Base-by-base conservation (phyloP, 768 basidiomycete species). In the Arthromyces matolae region DNA sequence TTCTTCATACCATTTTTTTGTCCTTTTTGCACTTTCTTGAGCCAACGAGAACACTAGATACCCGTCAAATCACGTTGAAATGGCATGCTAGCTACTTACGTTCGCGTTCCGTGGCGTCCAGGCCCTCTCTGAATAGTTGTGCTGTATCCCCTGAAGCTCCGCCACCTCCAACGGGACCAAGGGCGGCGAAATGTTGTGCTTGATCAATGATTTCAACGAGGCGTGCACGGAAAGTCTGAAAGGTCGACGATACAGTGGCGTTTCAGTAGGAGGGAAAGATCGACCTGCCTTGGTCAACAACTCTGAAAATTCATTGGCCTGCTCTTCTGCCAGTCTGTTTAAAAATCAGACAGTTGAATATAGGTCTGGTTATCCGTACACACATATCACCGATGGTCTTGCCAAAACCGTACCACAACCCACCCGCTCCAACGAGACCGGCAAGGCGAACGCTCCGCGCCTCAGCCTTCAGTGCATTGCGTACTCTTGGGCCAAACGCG, bases 361-460 rank as follows among this genome's bases (percentile, higher is more conserved):
- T n/a, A 39, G 29, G 32, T 29, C 14, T 9, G 8, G 40, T 23
- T 40, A 27, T 22, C 12, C 27, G 8, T 10, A 57, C 58, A 60
- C 60, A 91, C 92, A 95, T 80, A 45, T 85, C 84, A 72, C 85
- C 86, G 50, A 95, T 82, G 53, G 83, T 81, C 63, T 84, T 84
- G 12, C 93, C 93, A 64, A 93, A 93, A 3, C 85, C 86, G 64
- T 96, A 97, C 93, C 94, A 97, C 57, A 83, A 68, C 2, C 91
- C 89, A 2, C 89, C 89, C 9, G 85, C 83, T 7, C 93, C 94
- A 8, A 95, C 91, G 7, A 94, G 80, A 35, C 76, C 78, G 8
- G 89, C 81, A 5, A 97, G 74, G 51, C 81, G 84, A 44, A 97
- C 93, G 55, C 87, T 90, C 18, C 81, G 79, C 8, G 94, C 76